These are phyloP conservation scores for Hypomontagnella submonticulosa DNA, from an alignment of 495 filamentous ascomycete genomes.

Conservation along the genomic window DNA sequence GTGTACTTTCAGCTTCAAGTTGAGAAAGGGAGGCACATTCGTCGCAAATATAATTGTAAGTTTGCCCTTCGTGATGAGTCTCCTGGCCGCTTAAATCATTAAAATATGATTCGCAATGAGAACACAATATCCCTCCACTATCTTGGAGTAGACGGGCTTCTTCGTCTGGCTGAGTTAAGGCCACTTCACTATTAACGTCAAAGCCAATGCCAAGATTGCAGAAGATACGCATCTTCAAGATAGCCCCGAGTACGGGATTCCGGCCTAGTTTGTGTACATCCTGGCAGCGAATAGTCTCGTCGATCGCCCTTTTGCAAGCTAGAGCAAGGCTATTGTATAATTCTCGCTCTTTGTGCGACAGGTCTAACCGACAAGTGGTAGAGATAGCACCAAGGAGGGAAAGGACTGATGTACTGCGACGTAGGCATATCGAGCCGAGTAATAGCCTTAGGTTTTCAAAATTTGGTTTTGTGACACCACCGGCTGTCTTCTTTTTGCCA, in stretches of 20 bases:
- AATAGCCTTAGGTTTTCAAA: slow-evolving; percentile 11
- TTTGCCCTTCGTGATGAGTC: neutral
- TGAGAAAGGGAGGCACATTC: neutral
- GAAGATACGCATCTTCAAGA: slow-evolving; percentile 6
- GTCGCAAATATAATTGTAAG: neutral
- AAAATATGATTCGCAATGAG: neutral
- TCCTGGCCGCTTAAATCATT: neutral
- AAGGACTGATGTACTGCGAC: slow-evolving; percentile 11
- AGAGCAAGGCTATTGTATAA: neutral
- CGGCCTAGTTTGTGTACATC: neutral
- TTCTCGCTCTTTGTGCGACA: neutral
- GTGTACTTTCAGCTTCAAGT: too few species aligned
- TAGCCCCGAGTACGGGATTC: neutral
- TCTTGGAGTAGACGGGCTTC: neutral
- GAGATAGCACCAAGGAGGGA: neutral
- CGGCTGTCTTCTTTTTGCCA: neutral
- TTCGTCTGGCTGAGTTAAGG: neutral
- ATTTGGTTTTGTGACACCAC: neutral
- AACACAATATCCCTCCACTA: neutral
- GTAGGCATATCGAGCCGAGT: slow-evolving; percentile 2
- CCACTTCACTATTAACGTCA: too few species aligned
- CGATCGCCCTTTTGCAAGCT: slow-evolving; percentile 1
- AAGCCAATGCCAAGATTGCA: neutral
- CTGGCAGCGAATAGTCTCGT: neutral
- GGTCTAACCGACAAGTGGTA: neutral